Base-by-base conservation (phyloP, 148 eudicot genomes). In the Camellia lanceoleosa region DNA sequence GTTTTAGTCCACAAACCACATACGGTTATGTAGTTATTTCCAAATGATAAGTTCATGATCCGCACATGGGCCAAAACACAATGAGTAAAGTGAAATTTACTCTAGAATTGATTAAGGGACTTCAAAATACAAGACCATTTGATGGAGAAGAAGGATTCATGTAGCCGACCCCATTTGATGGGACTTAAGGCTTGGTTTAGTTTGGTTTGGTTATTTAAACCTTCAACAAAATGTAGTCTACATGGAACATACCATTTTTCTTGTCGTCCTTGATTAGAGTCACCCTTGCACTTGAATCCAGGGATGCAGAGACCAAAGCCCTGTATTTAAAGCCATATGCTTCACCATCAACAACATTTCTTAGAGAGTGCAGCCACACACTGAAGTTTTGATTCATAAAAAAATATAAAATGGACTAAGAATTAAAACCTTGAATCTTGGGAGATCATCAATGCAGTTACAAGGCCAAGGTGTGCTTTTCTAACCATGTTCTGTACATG, bases 271-370 rank as follows among this genome's bases (percentile, higher is more conserved):
- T 73, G 73, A 93, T 85, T 55, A 82, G 49, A 16, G 97, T 95
- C 78, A 93, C 97, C 87, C 97, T 92, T 44, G 86, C 92, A 78
- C 97, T 93, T 81, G 99, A 84, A 90, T 93, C 99, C 86, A 93
- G 64, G 78, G 99, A 93, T 79, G 88, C 90, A 44, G 99, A 95
- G 69, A 85, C 79, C 91, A 96, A 83, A 66, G 93, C 91, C 89
- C 99, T 96, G 89, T 51, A 82, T 66, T 61, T 15, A 70, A 63
- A 69, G 52, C 13, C 62, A 62, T 42, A 55, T 62, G 41, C 15
- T 16, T 71, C 0, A n/a, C 6, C 5, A 62, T 67, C 59, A 82
- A 83, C 12, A 73, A 56, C 43, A 80, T 76, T 30, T 51, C 66
- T 20, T 19, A 61, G 56, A 83, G 49, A 16, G 19, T 56, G 16